phyloP scores from a whole-genome alignment of 2,329 filamentous ascomycete species.

The Pseudogymnoascus sp. region DNA sequence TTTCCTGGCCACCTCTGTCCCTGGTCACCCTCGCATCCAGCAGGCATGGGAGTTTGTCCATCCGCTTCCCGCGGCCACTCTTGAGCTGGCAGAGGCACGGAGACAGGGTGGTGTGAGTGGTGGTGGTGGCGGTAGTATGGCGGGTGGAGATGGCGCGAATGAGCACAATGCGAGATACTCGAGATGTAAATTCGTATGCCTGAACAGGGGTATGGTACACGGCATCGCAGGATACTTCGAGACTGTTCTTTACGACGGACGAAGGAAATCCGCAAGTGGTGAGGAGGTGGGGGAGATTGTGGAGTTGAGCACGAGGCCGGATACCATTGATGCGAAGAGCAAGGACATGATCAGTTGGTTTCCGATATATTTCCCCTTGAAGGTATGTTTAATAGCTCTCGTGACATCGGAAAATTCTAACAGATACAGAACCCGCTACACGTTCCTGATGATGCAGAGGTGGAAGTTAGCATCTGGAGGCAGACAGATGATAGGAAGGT shows the following conservation, averaged over 20 bases:
- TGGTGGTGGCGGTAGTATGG: slow-evolving; percentile 63
- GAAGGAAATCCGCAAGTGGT: slow-evolving; percentile 15
- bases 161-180: slow-evolving; percentile 83
- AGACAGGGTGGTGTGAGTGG: slow-evolving; percentile 55
- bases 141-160: slow-evolving; percentile 71
- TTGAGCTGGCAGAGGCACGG: slow-evolving; percentile 47
- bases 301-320: slow-evolving; percentile 86
- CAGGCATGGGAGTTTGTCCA: slow-evolving; percentile 75
- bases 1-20: slow-evolving; percentile 60
- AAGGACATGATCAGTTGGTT: slow-evolving; percentile 99
- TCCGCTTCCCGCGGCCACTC: slow-evolving; percentile 52
- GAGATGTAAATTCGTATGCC: slow-evolving; percentile 68
- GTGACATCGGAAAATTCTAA: slow-evolving; percentile 11
- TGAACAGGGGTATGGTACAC: slow-evolving; percentile 74
- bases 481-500: slow-evolving; percentile 92
- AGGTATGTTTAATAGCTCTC: slow-evolving; percentile 46
- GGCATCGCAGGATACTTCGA: slow-evolving; percentile 94
- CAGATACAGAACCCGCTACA: slow-evolving; percentile 66
- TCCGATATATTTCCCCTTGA: slow-evolving; percentile 93
- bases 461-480: slow-evolving; percentile 91
- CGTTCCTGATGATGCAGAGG: slow-evolving; percentile 72
- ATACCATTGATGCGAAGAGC: slow-evolving; percentile 86
- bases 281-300: slow-evolving; percentile 42
- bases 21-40: slow-evolving; percentile 56
- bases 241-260: slow-evolving; percentile 71